Evolutionary conservation across 2,329 filamentous ascomycete species (phyloP).

Genomic region (Truncatella angustata): DNA sequence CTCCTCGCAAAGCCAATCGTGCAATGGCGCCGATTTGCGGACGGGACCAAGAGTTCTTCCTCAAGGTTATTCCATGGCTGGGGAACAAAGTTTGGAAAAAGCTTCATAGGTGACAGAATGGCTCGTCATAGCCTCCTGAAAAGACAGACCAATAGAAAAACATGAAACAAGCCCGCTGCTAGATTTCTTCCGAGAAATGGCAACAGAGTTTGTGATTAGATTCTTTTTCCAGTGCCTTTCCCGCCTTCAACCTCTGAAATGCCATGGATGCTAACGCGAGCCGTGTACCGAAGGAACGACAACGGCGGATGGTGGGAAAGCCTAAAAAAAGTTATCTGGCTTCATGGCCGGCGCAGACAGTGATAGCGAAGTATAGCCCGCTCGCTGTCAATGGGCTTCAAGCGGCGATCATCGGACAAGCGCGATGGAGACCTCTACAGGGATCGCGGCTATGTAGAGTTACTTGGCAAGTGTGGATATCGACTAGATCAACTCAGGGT

Average conservation of each 20-base stretch:
- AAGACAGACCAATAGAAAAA: neutral
- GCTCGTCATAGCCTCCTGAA: neutral
- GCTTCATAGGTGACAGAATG: neutral
- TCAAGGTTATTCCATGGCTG: neutral
- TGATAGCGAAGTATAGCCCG: slow-evolving; percentile 9
- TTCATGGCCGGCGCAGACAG: neutral
- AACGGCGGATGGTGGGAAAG: neutral
- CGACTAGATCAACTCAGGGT: neutral
- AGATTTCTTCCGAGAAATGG: neutral
- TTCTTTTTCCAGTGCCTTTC: neutral
- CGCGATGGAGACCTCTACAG: slow-evolving; percentile 24
- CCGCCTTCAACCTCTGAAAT: neutral
- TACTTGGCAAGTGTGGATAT: slow-evolving; percentile 1
- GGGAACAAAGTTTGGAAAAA: neutral
- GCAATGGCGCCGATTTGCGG: neutral
- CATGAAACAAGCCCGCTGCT: too few species aligned
- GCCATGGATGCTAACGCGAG: neutral
- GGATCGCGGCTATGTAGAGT: slow-evolving; percentile 19
- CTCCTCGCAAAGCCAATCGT: too few species aligned
- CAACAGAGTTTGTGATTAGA: neutral
- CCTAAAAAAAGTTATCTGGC: neutral
- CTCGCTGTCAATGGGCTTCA: neutral
- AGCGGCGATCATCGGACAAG: slow-evolving; percentile 29
- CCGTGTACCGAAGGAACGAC: neutral
- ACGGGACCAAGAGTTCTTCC: neutral